Percentiles rank a stretch among this genome's conserved stretches.
phyloP scores from a whole-genome alignment of 768 basidiomycete genomes.

The Collybia mongolica region DNA sequence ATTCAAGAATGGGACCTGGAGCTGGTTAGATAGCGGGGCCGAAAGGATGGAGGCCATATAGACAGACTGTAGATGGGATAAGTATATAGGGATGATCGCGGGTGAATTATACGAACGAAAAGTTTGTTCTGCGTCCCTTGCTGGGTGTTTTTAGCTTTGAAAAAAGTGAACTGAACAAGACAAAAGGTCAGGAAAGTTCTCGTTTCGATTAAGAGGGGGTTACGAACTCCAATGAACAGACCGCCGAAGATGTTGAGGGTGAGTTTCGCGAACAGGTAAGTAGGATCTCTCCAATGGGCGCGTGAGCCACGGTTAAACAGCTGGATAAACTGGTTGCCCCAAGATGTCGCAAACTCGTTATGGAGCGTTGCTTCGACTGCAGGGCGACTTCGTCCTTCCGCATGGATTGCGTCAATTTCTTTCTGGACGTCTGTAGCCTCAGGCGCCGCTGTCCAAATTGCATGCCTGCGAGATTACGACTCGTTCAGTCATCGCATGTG shows the following conservation, averaged over 20 bases:
- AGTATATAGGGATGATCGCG: conserved; percentile 1
- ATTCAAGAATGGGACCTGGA: conserved; percentile 61
- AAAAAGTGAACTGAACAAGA: conserved; percentile 52
- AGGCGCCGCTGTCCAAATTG: conserved; percentile 44
- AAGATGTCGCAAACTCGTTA: conserved; percentile 52
- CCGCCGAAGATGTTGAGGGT: conserved; percentile 52
- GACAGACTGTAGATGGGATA: conserved; percentile 36
- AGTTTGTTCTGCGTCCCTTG: conserved; percentile 66
- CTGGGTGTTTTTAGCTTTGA: conserved; percentile 48
- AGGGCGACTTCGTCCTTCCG: conserved; percentile 42
- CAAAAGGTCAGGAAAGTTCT: too few species aligned
- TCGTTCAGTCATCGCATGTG: too few species aligned
- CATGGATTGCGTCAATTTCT: conserved; percentile 46
- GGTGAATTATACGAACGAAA: conserved; percentile 43
- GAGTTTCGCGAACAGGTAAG: conserved; percentile 60
- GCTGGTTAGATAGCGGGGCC: conserved; percentile 59
- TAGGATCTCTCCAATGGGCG: conserved; percentile 57
- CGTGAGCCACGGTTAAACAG: conserved; percentile 43
- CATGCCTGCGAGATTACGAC: conserved; percentile 10
- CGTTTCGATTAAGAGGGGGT: too few species aligned
- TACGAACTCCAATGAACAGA: conserved; percentile 43
- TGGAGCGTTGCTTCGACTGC: conserved; percentile 33
- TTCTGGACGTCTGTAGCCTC: conserved; percentile 30
- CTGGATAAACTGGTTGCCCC: conserved; percentile 45
- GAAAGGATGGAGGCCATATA: conserved; percentile 55